phyloP scores from a whole-genome alignment of 495 filamentous ascomycete species.

The Darksidea phi region DNA sequence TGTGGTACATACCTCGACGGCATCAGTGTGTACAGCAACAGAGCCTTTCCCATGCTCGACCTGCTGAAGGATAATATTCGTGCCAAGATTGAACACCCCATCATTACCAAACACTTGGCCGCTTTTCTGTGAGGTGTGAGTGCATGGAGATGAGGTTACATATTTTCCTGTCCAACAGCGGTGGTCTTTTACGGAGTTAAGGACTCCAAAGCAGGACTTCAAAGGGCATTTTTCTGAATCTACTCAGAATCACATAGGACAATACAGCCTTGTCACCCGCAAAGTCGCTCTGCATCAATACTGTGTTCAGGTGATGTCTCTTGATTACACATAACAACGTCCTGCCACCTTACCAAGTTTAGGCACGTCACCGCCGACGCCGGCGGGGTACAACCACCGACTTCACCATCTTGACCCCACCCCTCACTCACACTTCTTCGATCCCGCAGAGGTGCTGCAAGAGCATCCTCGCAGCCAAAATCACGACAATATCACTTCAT shows the following conservation, averaged over 20 bases:
- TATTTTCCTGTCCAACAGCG: constrained; percentile 23
- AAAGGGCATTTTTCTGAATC: too few relatives aligned
- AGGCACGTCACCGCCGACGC: too few relatives aligned
- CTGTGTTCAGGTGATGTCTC: constrained; percentile 5
- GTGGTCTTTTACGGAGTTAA: too few relatives aligned
- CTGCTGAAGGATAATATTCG: constrained; percentile 92
- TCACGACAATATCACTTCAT: background rate
- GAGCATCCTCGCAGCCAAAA: constrained; percentile 21
- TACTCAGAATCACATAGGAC: too few relatives aligned
- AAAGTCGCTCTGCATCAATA: background rate
- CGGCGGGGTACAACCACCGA: background rate
- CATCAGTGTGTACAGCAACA: constrained; percentile 99
- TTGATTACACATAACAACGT: background rate
- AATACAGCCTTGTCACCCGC: too few relatives aligned
- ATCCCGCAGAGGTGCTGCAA: constrained; percentile 12
- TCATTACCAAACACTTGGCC: constrained; percentile 91
- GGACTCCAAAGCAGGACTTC: too few relatives aligned
- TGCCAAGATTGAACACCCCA: constrained; percentile 83
- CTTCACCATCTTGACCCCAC: too few relatives aligned
- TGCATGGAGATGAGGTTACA: constrained; percentile 92
- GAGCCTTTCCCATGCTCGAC: constrained; percentile 67
- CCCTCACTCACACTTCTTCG: background rate
- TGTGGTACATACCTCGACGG: constrained; percentile 48
- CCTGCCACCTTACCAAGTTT: too few relatives aligned
- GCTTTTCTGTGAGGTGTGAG: constrained; percentile 60